phyloP scores from a whole-genome alignment of 495 filamentous ascomycete genomes.

The Aspergillus diversus region DNA sequence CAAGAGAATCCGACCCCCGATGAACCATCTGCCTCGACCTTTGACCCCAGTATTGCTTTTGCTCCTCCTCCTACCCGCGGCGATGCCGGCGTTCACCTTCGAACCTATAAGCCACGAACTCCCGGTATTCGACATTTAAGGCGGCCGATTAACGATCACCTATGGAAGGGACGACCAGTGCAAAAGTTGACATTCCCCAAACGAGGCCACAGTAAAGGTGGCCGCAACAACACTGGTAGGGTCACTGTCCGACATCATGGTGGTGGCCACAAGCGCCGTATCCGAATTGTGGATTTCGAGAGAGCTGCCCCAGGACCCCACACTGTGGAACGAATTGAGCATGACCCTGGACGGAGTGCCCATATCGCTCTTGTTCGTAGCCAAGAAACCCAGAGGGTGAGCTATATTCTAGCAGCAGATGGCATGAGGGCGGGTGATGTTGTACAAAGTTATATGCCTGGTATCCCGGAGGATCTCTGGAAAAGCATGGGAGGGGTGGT shows the following conservation, averaged over 20 bases:
- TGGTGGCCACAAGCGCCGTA: slow-evolving; percentile 87
- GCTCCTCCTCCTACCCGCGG: slow-evolving; percentile 50
- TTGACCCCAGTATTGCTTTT: slow-evolving; percentile 46
- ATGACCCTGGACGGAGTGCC: slow-evolving; percentile 89
- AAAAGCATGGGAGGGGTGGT: slow-evolving; percentile 86
- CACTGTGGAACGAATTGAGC: slow-evolving; percentile 89
- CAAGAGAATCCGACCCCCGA: slow-evolving; percentile 36
- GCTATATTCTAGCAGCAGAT: slow-evolving; percentile 90
- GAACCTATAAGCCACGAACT: slow-evolving; percentile 92
- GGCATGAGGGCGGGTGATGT: slow-evolving; percentile 91
- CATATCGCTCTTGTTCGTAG: slow-evolving; percentile 85
- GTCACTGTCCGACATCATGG: slow-evolving; percentile 90
- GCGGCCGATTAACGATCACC: slow-evolving; percentile 90
- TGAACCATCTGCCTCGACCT: slow-evolving; percentile 33
- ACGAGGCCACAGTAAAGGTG: slow-evolving; percentile 88
- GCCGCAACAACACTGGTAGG: slow-evolving; percentile 82
- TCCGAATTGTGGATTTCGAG: slow-evolving; percentile 85
- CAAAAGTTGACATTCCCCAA: slow-evolving; percentile 84
- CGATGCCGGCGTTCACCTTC: slow-evolving; percentile 50
- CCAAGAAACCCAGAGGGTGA: slow-evolving; percentile 59
- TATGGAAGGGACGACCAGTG: slow-evolving; percentile 90
- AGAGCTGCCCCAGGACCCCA: slow-evolving; percentile 78
- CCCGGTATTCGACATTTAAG: slow-evolving; percentile 91
- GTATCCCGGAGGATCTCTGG: slow-evolving; percentile 82
- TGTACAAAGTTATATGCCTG: slow-evolving; percentile 85